Base-by-base conservation (phyloP, 176 grass and related monocot genomes). In the Avena eriantha region DNA sequence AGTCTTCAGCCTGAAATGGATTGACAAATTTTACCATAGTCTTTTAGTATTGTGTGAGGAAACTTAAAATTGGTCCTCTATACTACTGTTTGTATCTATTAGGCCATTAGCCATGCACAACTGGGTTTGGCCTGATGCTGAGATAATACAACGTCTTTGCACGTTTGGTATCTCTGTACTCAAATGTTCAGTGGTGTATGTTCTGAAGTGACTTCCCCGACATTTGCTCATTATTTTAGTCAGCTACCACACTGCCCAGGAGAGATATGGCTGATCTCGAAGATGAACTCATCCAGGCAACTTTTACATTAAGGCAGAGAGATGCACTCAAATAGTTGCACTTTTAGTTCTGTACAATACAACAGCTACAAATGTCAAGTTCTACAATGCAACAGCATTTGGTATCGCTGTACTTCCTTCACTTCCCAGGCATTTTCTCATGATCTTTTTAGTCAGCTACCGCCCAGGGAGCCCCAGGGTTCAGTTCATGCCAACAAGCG, bases 11-110 rank as follows among this genome's bases (percentile, higher is more conserved):
- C 15, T 76, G 73, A 76, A 31, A 31, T 19, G 24, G 23, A 24
- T 76, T 8, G 78, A 39, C 53, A 55, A 34, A 84, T 18, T 16
- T 51, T 4, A 43, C 3, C 39, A 39, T 54, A 21, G 47, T 22
- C 11, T 63, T 21, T 29, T 80, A 9, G 39, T 46, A 39, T 51
- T 84, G 67, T 10, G 45, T 68, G 61, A 2, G 26, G 17, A 61
- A 77, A 57, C 11, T 29, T 31, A 31, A 76, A 51, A 57, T 29
- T 80, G 12, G 41, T 56, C 17, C 11, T 21, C 22, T 69, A 8
- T 61, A 24, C 23, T 61, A 24, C 23, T 72, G 65, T 73, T 73
- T 74, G 76, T 87, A 80, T 83, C 47, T 87, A 74, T 73, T 82
- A 73, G 45, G 63, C 31, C 47, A 26, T 73, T 65, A 31, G 23